phyloP scores from a whole-genome alignment of 2,329 filamentous ascomycete species.

The Thermomyces lanuginosus region DNA sequence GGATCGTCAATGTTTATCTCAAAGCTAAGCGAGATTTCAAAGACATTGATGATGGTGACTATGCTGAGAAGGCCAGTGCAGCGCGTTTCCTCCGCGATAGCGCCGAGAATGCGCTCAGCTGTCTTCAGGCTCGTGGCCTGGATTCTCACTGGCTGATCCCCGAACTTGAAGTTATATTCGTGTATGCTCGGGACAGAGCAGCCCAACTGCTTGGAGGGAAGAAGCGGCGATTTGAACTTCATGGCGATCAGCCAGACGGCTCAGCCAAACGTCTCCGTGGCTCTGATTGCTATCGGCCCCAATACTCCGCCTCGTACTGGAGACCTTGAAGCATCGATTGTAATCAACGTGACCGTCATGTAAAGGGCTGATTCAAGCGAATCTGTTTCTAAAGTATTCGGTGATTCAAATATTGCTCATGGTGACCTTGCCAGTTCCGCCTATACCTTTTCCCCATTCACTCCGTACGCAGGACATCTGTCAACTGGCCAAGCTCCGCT shows the following conservation, averaged over 20 bases:
- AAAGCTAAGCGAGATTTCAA: constrained; percentile 23
- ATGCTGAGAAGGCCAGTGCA: constrained; percentile 11
- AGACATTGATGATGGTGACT: constrained; percentile 11
- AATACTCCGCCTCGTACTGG: no score
- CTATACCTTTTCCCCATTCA: no score
- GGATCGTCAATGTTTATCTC: constrained; percentile 17
- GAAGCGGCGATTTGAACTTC: constrained; percentile 23
- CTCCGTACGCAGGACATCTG: no score
- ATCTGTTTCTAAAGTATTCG: no score
- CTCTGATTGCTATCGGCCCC: no score
- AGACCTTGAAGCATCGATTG: no score
- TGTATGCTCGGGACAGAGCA: constrained; percentile 19
- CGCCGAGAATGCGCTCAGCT: constrained; percentile 25
- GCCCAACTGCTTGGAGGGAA: constrained; percentile 21
- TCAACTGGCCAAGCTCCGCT: no score
- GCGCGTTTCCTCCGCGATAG: constrained; percentile 30
- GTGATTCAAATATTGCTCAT: no score
- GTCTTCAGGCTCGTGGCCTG: constrained; percentile 13
- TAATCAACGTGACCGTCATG: no score
- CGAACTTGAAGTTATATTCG: constrained; percentile 19
- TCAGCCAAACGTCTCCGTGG: no score
- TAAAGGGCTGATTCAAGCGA: no score
- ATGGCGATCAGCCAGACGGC: background rate
- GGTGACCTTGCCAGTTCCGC: no score
- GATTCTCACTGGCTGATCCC: constrained; percentile 14